These are phyloP conservation scores for Hymenoscyphus infarciens DNA, from an alignment of 2,329 filamentous ascomycete species.

Conservation along the genomic window DNA sequence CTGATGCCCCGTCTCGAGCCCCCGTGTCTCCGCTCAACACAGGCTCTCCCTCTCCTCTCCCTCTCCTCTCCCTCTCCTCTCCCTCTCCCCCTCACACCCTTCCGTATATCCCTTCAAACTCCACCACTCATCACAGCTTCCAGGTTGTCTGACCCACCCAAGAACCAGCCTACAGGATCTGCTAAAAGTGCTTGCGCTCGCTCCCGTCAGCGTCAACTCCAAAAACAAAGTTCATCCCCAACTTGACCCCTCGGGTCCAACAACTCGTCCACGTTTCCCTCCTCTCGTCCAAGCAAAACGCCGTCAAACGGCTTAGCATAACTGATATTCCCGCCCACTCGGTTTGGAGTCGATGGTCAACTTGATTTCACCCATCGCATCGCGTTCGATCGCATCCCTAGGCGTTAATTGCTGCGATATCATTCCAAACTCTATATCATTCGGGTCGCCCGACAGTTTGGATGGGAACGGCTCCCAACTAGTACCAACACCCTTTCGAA, in stretches of 20 bases:
- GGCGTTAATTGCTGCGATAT: background rate
- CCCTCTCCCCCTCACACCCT: no score
- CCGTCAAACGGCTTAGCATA: background rate
- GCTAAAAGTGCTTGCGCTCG: background rate
- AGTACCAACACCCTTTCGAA: background rate
- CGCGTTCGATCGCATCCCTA: background rate
- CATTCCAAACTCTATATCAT: background rate
- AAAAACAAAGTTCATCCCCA: background rate
- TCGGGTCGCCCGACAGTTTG: background rate
- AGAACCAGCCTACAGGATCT: constrained; percentile 5
- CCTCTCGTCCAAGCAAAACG: background rate
- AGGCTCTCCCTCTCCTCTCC: no score
- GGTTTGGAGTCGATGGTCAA: background rate
- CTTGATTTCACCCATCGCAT: background rate
- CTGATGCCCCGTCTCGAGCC: background rate
- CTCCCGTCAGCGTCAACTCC: background rate
- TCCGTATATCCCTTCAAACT: no score
- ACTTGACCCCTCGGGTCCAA: background rate
- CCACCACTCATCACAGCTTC: background rate
- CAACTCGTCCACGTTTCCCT: background rate
- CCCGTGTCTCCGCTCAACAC: background rate
- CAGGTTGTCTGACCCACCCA: background rate
- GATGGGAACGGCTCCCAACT: background rate
- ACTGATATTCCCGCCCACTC: background rate
- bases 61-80: no score